A percentile compares a stretch with the other conserved stretches of the same genome.
phyloP scores from a whole-genome alignment of 2,329 filamentous ascomycete genomes.

The Hymenoscyphus salicellus region DNA sequence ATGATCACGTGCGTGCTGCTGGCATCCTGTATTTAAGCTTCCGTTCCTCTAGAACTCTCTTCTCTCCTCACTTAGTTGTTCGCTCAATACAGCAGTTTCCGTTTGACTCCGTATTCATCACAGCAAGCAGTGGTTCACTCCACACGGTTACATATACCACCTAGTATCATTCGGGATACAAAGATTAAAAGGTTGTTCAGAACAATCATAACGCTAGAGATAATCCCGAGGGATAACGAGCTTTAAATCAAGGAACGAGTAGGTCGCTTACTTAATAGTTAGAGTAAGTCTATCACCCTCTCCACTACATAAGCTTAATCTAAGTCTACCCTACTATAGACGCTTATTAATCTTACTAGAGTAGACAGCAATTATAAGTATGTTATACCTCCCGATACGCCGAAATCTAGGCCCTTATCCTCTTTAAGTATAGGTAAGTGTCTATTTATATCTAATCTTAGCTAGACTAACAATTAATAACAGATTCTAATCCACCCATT shows the following conservation, averaged over 20 bases:
- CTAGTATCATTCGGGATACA: background rate
- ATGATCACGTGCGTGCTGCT: no score
- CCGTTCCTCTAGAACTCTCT: no score
- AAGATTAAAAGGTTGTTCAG: background rate
- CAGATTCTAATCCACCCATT: background rate
- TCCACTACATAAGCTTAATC: background rate
- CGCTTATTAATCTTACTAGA: background rate
- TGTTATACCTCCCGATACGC: background rate
- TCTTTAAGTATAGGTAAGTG: background rate
- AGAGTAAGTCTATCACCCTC: background rate
- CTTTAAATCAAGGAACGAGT: background rate
- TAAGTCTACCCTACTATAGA: background rate
- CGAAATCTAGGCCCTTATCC: background rate
- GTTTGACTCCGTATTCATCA: no score
- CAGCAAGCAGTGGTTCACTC: no score
- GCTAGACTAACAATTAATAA: background rate
- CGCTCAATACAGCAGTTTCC: no score
- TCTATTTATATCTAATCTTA: slow-evolving; percentile 1
- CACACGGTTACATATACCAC: no score
- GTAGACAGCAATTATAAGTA: background rate
- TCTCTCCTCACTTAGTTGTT: no score
- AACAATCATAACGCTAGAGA: background rate
- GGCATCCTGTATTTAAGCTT: no score
- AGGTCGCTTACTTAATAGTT: background rate
- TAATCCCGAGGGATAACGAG: background rate